A percentile compares a stretch with the other conserved stretches of the same genome.
Evolutionary conservation across 352 stramenopile genomes (phyloP).

Genomic region (Detonula confervacea): DNA sequence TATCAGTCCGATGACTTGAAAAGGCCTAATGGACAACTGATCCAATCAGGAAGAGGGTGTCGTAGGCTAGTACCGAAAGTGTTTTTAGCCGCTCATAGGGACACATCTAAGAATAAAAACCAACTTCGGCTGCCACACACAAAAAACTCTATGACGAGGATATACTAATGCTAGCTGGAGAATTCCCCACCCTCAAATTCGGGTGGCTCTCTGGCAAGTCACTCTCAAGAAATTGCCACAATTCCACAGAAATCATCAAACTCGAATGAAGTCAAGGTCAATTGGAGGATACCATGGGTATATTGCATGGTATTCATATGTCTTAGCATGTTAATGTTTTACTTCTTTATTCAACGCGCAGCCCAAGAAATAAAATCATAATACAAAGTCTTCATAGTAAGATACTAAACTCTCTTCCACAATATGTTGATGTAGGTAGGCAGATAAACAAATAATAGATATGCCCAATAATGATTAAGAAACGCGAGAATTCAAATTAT

Average conservation of each 20-base stretch:
- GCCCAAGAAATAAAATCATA: too few relatives aligned
- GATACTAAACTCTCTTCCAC: too few relatives aligned
- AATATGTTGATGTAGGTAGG: too few relatives aligned
- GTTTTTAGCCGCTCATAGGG: conserved; percentile 45
- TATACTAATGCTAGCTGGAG: conserved; percentile 33
- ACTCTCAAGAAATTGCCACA: background rate
- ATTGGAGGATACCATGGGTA: background rate
- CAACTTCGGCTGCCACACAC: conserved; percentile 19
- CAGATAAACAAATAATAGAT: too few relatives aligned
- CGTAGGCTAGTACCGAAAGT: conserved; percentile 48
- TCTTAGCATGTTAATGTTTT: too few relatives aligned
- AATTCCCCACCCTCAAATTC: background rate
- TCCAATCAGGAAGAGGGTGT: conserved; percentile 52
- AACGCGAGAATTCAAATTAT: too few relatives aligned
- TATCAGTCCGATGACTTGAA: conserved; percentile 41
- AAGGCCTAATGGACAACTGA: conserved; percentile 51
- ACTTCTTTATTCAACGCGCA: too few relatives aligned
- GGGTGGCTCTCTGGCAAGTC: background rate
- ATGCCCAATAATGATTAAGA: too few relatives aligned
- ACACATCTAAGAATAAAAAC: conserved; percentile 35
- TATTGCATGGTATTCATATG: too few relatives aligned
- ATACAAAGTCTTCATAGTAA: too few relatives aligned
- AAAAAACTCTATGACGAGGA: conserved; percentile 26
- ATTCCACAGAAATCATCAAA: conserved; percentile 11
- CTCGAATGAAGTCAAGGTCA: conserved; percentile 5